Percentiles rank a stretch among this genome's conserved stretches.
Conservation (phyloP, 352 stramenopile genomes). For the Plasmopara viticola region DNA sequence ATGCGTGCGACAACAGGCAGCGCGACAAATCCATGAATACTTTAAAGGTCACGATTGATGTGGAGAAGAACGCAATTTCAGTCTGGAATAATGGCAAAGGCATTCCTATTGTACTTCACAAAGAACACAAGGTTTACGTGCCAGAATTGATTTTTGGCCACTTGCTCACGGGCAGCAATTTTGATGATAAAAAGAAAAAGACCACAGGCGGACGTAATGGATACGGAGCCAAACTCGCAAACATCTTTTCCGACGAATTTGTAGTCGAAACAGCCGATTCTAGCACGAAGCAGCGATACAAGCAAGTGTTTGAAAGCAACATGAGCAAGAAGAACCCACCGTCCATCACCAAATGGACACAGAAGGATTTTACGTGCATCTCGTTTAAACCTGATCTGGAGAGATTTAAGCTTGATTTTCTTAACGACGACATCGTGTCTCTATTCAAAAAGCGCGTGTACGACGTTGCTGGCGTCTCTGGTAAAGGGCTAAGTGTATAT, state of each 20-base stretch:
- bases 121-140: conserved; percentile 96
- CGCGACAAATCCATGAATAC: conserved; percentile 93
- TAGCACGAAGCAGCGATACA: conserved; percentile 91
- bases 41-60: conserved; percentile 93
- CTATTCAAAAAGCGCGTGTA: conserved; percentile 97
- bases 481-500: conserved; percentile 88
- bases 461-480: conserved; percentile 94
- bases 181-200: conserved; percentile 96
- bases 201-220: conserved; percentile 94
- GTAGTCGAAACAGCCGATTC: conserved; percentile 96
- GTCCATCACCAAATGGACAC: conserved; percentile 75
- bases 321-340: conserved; percentile 90
- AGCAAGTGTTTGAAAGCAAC: conserved; percentile 88
- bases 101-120: conserved; percentile 96
- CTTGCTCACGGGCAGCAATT: conserved; percentile 97
- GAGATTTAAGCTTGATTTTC: conserved; percentile 87
- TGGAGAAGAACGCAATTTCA: conserved; percentile 89
- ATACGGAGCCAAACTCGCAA: conserved; percentile 98
- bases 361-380: conserved; percentile 93
- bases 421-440: conserved; percentile 92
- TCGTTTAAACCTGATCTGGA: conserved; percentile 94
- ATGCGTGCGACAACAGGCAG: conserved; percentile 99
- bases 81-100: conserved; percentile 98
- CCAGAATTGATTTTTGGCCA: conserved; percentile 98
- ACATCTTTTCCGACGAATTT: conserved; percentile 99